Evolutionary conservation across 495 filamentous ascomycete genomes (phyloP).

Genomic region (Aspergillus mulundensis): DNA sequence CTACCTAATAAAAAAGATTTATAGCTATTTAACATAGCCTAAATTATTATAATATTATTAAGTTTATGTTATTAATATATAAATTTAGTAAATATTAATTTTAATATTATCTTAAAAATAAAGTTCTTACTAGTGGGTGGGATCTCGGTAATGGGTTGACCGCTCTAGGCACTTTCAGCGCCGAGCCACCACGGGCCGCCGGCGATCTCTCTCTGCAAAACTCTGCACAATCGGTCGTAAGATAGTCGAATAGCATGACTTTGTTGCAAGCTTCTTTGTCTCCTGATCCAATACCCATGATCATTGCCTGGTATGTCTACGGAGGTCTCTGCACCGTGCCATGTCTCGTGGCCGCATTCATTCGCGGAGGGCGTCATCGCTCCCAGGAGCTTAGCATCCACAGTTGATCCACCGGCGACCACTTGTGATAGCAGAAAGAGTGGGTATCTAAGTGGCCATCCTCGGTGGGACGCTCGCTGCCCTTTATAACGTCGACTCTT

Average conservation of each 20-base stretch:
- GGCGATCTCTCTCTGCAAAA: background rate
- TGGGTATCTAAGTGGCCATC: conserved; percentile 28
- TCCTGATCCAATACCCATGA: background rate
- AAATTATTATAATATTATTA: no score
- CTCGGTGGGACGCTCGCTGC: conserved; percentile 22
- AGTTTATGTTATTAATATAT: no score
- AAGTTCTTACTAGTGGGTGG: no score
- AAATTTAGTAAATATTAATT: no score
- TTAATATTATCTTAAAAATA: no score
- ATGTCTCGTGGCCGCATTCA: background rate
- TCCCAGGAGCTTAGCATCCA: conserved; percentile 34
- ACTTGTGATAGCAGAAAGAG: conserved; percentile 32
- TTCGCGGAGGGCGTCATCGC: conserved; percentile 10
- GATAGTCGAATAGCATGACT: background rate
- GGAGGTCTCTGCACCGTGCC: background rate
- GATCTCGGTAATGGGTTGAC: no score
- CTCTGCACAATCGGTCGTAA: background rate
- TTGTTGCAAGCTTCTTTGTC: background rate
- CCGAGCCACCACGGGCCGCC: background rate
- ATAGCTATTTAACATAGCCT: no score
- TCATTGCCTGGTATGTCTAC: background rate
- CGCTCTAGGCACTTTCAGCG: background rate
- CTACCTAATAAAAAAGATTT: no score
- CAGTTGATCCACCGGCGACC: conserved; percentile 34
- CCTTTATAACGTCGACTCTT: conserved; percentile 36